Base-by-base conservation (phyloP, 768 basidiomycete species). In the Mycena maculata region DNA sequence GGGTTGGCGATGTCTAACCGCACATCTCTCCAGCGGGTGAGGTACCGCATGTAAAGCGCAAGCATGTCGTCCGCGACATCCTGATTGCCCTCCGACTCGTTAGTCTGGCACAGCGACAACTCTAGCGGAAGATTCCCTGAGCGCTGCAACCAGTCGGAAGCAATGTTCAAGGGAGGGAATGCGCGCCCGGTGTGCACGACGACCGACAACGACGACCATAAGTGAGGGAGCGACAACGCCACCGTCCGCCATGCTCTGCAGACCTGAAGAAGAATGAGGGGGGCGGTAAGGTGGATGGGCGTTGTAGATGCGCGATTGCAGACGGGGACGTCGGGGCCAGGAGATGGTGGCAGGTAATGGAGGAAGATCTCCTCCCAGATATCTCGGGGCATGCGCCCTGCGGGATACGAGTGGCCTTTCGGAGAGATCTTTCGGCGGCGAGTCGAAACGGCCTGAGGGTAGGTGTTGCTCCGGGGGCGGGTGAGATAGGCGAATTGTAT, bases 231-330 rank as follows among this genome's bases (percentile, higher is more conserved):
- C 39, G 74, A 76, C 30, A 81, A 57, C 31, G 82, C 81, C 45
- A 82, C 70, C 23, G 75, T 69, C 62, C 84, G 75, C 85, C 85
- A 86, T 59, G 76, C 67, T 42, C 67, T 76, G 60, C 82, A 85
- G 36, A 86, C 79, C 42, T 78, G 79, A 48, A 83, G 81, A 38
- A 83, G 58, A 30, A 83, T 65, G 16, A 85, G 65, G 10, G 81
- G 80, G 9, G 78, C 76, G 5, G 69, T 72, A 23, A 39, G 58
- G 42, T 9, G 71, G 56, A 41, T 65, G 65, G 52, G 52, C 44
- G 62, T 60, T 53, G 38, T 38, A 10, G 44, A 28, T 38, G 33
- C 20, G 20, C 36, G 60, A 22, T 23, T 22, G 53, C 38, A 42
- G 58, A 36, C 23, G 33, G 62, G 49, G 7, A 27, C 23, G 23